Base-by-base conservation (phyloP, 2,329 filamentous ascomycete genomes). In the Nothophoma quercina region DNA sequence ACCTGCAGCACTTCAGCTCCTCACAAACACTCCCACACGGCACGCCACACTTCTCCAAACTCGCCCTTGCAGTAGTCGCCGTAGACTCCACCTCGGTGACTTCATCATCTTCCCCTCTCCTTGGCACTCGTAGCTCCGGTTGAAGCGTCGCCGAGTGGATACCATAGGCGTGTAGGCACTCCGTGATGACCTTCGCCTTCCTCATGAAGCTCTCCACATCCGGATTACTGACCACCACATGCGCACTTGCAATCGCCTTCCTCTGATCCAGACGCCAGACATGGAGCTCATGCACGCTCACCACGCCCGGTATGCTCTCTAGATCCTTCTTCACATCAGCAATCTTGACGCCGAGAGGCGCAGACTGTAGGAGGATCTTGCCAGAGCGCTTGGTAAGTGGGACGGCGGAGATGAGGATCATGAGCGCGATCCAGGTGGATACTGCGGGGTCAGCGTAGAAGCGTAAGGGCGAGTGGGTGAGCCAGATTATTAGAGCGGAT, bases 401-500 rank as follows among this genome's bases (percentile, higher is more conserved):
- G 10, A 87, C 60, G 0, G 87, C 81, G 0, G 88, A 85, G 0
- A 83, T 50, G 2, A 91, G 75, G 32, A 92, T 90, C 82, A 91
- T 87, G n/a, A 90, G 54, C 2, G 87, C 82, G 62, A 92, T 93
- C 42, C 81, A 86, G 69, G 89, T 79, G 51, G 87, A 85, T 26
- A 87, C 82, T 3, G 80, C 86, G 0, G 89, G 89, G 65, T 93
- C 89, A 5, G 86, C 88, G 60, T 91, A 92, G 75, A 83, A 90
- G 26, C 87, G 79, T 3, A 72, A 78, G 1, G 82, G 77, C 23
- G 82, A 85, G 23, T 80, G 68, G 0, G 82, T 78, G 50, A 86
- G 77, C 88, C 88, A 91, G 68, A 92, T 88, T 25, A 90, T 78
- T 2, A 87, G 64, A 0, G 87, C 88, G 1, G 88, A 83, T 28